These are phyloP conservation scores for Kodamaea anthophila DNA, from an alignment of 1,139 yeast genomes.

Conservation along the genomic window DNA sequence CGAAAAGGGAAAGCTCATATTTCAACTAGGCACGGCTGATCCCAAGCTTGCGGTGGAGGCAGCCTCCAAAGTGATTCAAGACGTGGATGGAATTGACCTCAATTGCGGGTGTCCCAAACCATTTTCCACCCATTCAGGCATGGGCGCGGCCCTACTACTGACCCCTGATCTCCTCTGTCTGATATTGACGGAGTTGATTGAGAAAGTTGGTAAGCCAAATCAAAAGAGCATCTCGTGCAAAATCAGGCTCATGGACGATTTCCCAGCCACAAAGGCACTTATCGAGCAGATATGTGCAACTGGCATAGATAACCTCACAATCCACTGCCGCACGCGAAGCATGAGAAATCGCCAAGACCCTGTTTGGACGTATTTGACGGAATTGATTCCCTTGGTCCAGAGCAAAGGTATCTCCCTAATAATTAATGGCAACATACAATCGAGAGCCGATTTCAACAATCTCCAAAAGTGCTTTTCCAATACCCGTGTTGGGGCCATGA, in stretches of 20 bases:
- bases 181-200: slow-evolving; percentile 63
- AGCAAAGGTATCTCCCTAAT: slow-evolving; percentile 64
- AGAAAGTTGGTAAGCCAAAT: slow-evolving; percentile 71
- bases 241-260: slow-evolving; percentile 64
- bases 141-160: slow-evolving; percentile 89
- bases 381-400: slow-evolving; percentile 57
- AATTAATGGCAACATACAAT: slow-evolving; percentile 71
- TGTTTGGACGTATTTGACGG: slow-evolving; percentile 56
- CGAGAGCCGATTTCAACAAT: slow-evolving; percentile 47
- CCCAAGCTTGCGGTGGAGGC: slow-evolving; percentile 86
- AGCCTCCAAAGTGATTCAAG: slow-evolving; percentile 69
- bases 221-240: slow-evolving; percentile 84
- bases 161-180: slow-evolving; percentile 75
- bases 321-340: slow-evolving; percentile 83
- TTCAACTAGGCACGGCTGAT: slow-evolving; percentile 85
- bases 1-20: slow-evolving; percentile 63
- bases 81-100: slow-evolving; percentile 88
- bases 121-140: slow-evolving; percentile 83
- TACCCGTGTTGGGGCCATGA: slow-evolving; percentile 74
- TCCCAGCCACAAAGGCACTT: slow-evolving; percentile 53
- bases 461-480: slow-evolving; percentile 49
- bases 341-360: slow-evolving; percentile 90
- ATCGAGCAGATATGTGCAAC: slow-evolving; percentile 65
- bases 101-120: slow-evolving; percentile 97
- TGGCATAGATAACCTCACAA: slow-evolving; percentile 78